These are phyloP conservation scores for Tetradesmus obliquus DNA, from an alignment of 139 green algal genomes.

Conservation along the genomic window DNA sequence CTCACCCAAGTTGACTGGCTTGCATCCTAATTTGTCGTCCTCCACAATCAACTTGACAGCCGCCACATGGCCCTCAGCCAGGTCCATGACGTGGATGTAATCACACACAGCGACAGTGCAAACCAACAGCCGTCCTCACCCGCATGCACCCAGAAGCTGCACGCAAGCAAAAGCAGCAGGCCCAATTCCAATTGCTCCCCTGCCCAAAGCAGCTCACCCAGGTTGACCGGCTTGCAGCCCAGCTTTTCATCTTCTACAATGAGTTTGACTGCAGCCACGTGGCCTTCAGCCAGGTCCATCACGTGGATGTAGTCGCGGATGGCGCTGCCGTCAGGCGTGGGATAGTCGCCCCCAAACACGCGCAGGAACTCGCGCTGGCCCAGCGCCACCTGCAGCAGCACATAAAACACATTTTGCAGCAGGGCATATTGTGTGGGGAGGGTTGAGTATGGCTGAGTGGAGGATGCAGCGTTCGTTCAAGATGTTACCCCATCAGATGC, in stretches of 20 bases:
- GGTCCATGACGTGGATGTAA: no score
- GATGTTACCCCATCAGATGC: no score
- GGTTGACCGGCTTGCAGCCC: conserved; percentile 91
- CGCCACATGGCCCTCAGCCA: conserved; percentile 85
- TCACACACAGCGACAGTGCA: no score
- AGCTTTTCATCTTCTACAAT: conserved; percentile 66
- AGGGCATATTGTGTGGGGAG: neutral
- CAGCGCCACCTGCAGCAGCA: conserved; percentile 83
- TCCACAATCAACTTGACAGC: conserved; percentile 83
- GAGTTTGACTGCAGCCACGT: conserved; percentile 88
- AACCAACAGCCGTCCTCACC: no score
- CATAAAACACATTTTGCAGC: neutral
- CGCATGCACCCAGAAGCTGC: no score
- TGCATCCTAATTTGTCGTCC: conserved; percentile 74
- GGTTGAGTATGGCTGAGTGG: no score
- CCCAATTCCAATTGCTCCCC: no score
- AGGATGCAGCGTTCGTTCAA: no score
- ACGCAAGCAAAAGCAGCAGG: neutral
- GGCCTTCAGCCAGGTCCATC: conserved; percentile 88
- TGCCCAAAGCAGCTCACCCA: conserved; percentile 75
- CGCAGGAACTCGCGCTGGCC: conserved; percentile 85
- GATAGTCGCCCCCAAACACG: conserved; percentile 97
- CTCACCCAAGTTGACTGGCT: conserved; percentile 92
- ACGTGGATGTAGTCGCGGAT: conserved; percentile 99
- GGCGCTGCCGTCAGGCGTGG: conserved; percentile 88